A percentile compares a stretch with the other conserved stretches of the same genome.
phyloP scores from a whole-genome alignment of 73 alveolate genomes.

The Strombidium stylifer region DNA sequence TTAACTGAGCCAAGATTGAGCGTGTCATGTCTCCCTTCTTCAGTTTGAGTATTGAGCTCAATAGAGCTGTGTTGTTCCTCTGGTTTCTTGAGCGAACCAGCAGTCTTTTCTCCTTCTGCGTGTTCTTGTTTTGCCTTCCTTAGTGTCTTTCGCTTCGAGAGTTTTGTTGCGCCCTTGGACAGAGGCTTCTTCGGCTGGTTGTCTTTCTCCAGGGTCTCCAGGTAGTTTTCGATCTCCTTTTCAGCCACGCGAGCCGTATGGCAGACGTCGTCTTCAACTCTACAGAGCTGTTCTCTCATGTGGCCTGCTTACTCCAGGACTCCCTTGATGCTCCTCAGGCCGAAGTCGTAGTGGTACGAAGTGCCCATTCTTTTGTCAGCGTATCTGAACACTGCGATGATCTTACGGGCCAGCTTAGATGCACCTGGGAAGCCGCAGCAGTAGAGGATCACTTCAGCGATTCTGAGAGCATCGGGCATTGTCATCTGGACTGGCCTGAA shows the following conservation, averaged over 20 bases:
- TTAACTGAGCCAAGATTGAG: background rate
- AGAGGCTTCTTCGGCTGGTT: background rate
- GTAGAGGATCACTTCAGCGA: conserved; percentile 79
- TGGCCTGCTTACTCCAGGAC: conserved; percentile 64
- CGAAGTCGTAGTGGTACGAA: conserved; percentile 86
- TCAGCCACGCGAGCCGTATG: no score
- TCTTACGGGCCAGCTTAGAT: conserved; percentile 76
- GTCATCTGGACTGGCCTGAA: conserved; percentile 89
- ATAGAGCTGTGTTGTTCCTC: background rate
- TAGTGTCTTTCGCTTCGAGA: background rate
- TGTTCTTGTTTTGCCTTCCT: background rate
- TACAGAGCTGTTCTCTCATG: conserved; percentile 50
- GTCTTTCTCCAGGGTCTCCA: background rate
- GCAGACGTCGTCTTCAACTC: no score
- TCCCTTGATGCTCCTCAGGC: conserved; percentile 82
- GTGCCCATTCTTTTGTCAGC: conserved; percentile 75
- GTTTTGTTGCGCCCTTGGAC: background rate
- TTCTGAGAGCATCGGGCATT: conserved; percentile 80
- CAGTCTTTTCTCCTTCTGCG: background rate
- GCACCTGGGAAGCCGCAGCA: conserved; percentile 85
- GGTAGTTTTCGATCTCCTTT: background rate
- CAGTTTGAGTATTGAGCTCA: background rate
- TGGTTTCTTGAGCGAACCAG: background rate
- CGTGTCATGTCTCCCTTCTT: background rate
- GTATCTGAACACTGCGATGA: conserved; percentile 68